Conservation (phyloP, 164 flowering plant species). For the Litsea cubeba region DNA sequence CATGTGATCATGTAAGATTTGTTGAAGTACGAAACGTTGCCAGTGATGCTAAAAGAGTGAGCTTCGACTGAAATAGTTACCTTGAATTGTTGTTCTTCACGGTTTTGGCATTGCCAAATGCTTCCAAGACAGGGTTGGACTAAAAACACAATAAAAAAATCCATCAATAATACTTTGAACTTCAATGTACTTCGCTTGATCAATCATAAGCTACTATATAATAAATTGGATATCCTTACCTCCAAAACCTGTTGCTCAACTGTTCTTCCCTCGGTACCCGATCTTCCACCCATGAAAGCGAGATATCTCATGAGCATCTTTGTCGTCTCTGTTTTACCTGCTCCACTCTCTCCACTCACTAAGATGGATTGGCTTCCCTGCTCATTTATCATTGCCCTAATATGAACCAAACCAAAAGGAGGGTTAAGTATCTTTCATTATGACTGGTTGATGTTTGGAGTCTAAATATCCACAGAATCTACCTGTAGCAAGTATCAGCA, state of each 20-base stretch:
- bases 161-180: background rate
- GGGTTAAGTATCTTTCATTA: background rate
- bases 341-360: slow-evolving; percentile 92
- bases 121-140: slow-evolving; percentile 90
- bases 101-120: slow-evolving; percentile 88
- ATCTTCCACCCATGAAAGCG: slow-evolving; percentile 90
- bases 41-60: background rate
- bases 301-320: slow-evolving; percentile 90
- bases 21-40: slow-evolving; percentile 1
- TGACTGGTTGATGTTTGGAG: background rate
- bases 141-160: slow-evolving; percentile 19
- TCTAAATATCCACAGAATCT: slow-evolving; percentile 1
- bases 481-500: slow-evolving; percentile 84
- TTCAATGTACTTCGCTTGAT: background rate
- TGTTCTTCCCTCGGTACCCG: slow-evolving; percentile 73
- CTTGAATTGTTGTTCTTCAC: slow-evolving; percentile 88
- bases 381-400: slow-evolving; percentile 72
- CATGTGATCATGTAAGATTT: slow-evolving; percentile 12
- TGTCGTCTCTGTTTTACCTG: slow-evolving; percentile 90
- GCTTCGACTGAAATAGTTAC: slow-evolving; percentile 23
- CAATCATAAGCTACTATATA: background rate
- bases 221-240: slow-evolving; percentile 29
- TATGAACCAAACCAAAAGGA: background rate
- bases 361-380: slow-evolving; percentile 66
- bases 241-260: slow-evolving; percentile 90